A percentile compares a stretch with the other conserved stretches of the same genome.
Evolutionary conservation across 139 green algal genomes (phyloP).

Genomic region (Chlamydomonas incerta): DNA sequence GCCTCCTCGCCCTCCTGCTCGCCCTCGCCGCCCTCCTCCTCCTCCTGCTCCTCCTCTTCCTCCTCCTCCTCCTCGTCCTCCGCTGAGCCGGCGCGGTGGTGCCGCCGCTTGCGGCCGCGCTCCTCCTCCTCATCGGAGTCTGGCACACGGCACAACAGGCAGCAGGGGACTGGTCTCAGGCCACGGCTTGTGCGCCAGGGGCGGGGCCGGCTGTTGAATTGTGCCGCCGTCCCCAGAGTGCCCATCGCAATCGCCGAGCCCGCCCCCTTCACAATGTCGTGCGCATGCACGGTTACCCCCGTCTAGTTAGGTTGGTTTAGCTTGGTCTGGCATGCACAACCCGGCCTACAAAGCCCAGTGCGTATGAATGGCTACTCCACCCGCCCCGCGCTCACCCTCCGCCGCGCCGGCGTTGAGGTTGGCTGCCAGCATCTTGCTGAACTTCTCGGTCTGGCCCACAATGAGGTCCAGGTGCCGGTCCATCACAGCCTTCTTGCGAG

Average conservation of each 20-base stretch:
- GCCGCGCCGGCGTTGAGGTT: conserved; percentile 63
- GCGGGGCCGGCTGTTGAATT: no score
- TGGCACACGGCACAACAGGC: no score
- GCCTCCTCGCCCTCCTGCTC: background rate
- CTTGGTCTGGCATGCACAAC: no score
- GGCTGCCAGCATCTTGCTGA: conserved; percentile 86
- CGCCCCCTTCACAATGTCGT: no score
- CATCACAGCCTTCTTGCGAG: conserved; percentile 76
- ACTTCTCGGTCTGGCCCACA: conserved; percentile 95
- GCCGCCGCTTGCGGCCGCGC: background rate
- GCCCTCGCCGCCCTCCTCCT: background rate
- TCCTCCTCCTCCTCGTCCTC: background rate
- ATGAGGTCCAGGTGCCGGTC: conserved; percentile 94
- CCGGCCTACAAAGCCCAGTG: no score
- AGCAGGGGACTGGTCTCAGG: no score
- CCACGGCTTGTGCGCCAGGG: no score
- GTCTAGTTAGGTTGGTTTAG: no score
- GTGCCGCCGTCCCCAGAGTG: no score
- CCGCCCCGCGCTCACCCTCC: background rate
- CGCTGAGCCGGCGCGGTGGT: background rate
- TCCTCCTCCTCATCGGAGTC: conserved; percentile 8
- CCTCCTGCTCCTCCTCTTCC: background rate
- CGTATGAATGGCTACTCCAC: no score
- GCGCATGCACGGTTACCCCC: no score
- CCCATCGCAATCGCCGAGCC: no score